Evolutionary conservation across 768 basidiomycete genomes (phyloP).

Genomic region (Artomyces pyxidatus): DNA sequence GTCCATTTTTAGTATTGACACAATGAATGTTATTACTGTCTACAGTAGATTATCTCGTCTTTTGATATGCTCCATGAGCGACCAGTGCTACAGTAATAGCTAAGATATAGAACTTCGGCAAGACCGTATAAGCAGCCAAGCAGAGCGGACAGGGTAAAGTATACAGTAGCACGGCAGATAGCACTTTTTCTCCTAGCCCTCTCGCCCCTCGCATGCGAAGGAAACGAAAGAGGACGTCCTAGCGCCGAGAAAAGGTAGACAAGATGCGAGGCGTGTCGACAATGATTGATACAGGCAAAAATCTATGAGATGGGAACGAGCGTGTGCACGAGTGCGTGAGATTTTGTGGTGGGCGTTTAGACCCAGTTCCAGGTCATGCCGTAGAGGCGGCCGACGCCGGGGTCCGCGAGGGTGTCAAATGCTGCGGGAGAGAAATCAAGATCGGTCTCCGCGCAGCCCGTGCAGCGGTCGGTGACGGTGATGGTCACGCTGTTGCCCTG

Average conservation of each 20-base stretch:
- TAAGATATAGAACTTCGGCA: neutral
- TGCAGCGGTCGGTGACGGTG: constrained; percentile 54
- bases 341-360: constrained; percentile 14
- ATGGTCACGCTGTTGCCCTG: constrained; percentile 41
- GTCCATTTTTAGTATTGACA: too few relatives aligned
- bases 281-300: constrained; percentile 10
- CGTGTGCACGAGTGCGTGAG: constrained; percentile 1
- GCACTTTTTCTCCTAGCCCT: constrained; percentile 17
- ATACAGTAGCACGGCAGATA: neutral
- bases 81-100: neutral
- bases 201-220: constrained; percentile 23
- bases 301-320: constrained; percentile 3
- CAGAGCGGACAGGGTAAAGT: neutral
- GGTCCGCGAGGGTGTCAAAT: constrained; percentile 40
- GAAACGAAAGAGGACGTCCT: constrained; percentile 16
- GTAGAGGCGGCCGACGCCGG: constrained; percentile 41
- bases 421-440: constrained; percentile 60
- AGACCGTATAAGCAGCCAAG: neutral
- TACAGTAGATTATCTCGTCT: neutral
- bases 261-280: constrained; percentile 1
- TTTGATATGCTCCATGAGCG: neutral
- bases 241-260: constrained; percentile 11
- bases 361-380: constrained; percentile 44
- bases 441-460: constrained; percentile 38
- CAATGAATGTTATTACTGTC: neutral